These are phyloP conservation scores for Phytopythium ostracodes DNA, from an alignment of 352 stramenopile species.

Conservation along the genomic window DNA sequence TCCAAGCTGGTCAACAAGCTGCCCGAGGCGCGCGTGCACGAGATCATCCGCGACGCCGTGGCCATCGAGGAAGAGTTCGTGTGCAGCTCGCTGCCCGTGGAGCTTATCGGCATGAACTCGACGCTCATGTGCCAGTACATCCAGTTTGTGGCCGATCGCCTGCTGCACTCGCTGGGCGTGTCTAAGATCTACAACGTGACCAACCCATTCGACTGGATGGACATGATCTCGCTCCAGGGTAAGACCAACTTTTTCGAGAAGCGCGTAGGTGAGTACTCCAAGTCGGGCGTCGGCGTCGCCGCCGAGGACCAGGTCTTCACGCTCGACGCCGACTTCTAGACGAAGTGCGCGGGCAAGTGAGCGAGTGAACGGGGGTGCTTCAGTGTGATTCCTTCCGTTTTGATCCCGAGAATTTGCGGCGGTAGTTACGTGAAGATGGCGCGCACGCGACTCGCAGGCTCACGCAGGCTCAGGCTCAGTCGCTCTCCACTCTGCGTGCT, in stretches of 20 bases:
- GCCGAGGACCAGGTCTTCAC: conserved; percentile 90
- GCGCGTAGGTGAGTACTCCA: conserved; percentile 98
- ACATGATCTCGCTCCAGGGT: conserved; percentile 98
- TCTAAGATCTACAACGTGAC: conserved; percentile 91
- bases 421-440: background rate
- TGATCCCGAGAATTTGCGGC: no score
- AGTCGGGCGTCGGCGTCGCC: conserved; percentile 93
- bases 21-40: conserved; percentile 86
- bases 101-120: conserved; percentile 99
- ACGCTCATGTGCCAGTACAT: conserved; percentile 99
- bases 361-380: background rate
- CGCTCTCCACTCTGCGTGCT: background rate
- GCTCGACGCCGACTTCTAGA: conserved; percentile 93
- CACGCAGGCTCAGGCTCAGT: no score
- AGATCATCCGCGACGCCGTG: conserved; percentile 96
- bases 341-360: background rate
- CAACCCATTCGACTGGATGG: conserved; percentile 99
- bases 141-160: conserved; percentile 97
- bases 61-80: conserved; percentile 99
- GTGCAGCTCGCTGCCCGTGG: conserved; percentile 94
- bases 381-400: background rate
- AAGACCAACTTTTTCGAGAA: conserved; percentile 99
- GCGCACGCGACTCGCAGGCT: background rate
- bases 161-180: conserved; percentile 91
- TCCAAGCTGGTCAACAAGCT: conserved; percentile 97